Percentiles rank a stretch among this genome's conserved stretches.
Evolutionary conservation across 768 basidiomycete genomes (phyloP).

Genomic region (Collybia nuda): DNA sequence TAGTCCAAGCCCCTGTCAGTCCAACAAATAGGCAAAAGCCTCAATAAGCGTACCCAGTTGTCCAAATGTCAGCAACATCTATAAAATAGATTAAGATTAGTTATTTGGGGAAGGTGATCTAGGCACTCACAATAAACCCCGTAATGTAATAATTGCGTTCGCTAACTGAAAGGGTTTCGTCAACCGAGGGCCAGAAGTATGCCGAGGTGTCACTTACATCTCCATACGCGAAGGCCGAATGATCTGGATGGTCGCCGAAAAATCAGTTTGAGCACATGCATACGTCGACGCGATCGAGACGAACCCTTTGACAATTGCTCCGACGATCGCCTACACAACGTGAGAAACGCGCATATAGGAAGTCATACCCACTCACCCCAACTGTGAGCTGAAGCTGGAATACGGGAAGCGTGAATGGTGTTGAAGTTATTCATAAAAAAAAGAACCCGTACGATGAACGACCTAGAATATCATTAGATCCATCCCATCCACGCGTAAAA

Average conservation of each 20-base stretch:
- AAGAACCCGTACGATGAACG: conserved; percentile 42
- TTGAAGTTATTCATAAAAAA: not conserved
- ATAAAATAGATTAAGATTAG: conserved; percentile 1
- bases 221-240: conserved; percentile 62
- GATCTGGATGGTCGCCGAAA: conserved; percentile 30
- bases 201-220: conserved; percentile 41
- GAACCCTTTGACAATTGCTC: conserved; percentile 53
- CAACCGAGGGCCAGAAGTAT: not conserved
- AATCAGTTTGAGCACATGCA: conserved; percentile 3
- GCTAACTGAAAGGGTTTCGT: conserved; percentile 44
- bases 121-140: conserved; percentile 48
- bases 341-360: not conserved
- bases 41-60: conserved; percentile 43
- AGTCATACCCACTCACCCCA: conserved; percentile 32
- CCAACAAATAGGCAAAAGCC: not conserved
- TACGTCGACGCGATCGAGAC: conserved; percentile 7
- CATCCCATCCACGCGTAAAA: not conserved
- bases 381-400: conserved; percentile 44
- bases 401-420: conserved; percentile 1
- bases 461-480: conserved; percentile 31
- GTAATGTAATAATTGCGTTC: conserved; percentile 53
- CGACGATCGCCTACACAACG: conserved; percentile 46
- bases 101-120: not conserved
- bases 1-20: not conserved
- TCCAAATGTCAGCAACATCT: conserved; percentile 47